Conservation (phyloP, 441 rosid species). For the Aquilaria agallochum region DNA sequence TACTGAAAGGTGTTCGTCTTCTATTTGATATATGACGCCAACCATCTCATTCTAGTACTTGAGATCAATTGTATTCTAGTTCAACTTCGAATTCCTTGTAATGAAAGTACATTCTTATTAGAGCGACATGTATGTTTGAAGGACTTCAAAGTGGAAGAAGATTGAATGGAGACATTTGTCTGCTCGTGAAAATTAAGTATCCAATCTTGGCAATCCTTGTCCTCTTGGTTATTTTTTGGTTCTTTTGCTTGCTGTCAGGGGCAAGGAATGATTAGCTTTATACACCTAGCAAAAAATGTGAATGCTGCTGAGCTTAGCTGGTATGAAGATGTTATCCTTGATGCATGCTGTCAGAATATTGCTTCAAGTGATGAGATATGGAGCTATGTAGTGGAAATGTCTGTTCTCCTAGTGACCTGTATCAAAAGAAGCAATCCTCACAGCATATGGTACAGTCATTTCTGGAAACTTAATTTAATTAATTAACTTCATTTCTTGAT, state of each 20-base stretch:
- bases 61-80: too few relatives aligned
- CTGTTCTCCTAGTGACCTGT: slow-evolving; percentile 55
- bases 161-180: too few relatives aligned
- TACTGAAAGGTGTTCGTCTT: too few relatives aligned
- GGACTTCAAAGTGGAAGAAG: too few relatives aligned
- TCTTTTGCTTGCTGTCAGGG: slow-evolving; percentile 48
- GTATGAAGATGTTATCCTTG: slow-evolving; percentile 76
- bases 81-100: too few relatives aligned
- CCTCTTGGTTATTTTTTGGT: too few relatives aligned
- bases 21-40: too few relatives aligned
- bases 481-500: too few relatives aligned
- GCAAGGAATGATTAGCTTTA: slow-evolving; percentile 77
- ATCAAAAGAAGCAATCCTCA: slow-evolving; percentile 61
- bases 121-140: too few relatives aligned
- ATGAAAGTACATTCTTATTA: too few relatives aligned
- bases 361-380: slow-evolving; percentile 75
- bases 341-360: slow-evolving; percentile 89
- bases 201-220: background rate
- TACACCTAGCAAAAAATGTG: slow-evolving; percentile 60
- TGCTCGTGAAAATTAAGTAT: background rate
- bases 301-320: slow-evolving; percentile 50
- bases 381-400: slow-evolving; percentile 76
- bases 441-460: slow-evolving; percentile 56
- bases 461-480: too few relatives aligned
- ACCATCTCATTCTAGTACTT: too few relatives aligned